Percentiles rank a stretch among this genome's conserved stretches.
These are phyloP conservation scores for Talaromyces sp. DNA, from an alignment of 2,329 filamentous ascomycete genomes.

Conservation along the genomic window DNA sequence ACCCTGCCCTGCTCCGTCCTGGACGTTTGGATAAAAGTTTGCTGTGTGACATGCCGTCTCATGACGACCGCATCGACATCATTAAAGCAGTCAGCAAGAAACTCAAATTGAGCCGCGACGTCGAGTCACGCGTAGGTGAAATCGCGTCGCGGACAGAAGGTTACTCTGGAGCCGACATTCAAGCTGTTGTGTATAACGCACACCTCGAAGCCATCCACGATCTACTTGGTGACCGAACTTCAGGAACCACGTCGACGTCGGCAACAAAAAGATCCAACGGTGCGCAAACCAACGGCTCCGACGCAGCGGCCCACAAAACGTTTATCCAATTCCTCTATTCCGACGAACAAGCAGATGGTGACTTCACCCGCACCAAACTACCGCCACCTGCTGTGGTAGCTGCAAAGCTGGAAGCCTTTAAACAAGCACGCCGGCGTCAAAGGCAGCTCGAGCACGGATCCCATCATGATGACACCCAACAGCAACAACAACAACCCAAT, in stretches of 20 bases:
- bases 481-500: conserved; percentile 15
- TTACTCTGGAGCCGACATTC: conserved; percentile 89
- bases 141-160: conserved; percentile 78
- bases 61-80: conserved; percentile 74
- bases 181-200: conserved; percentile 91
- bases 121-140: conserved; percentile 61
- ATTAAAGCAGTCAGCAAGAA: conserved; percentile 77
- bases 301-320: conserved; percentile 29
- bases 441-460: conserved; percentile 45
- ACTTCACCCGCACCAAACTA: conserved; percentile 43
- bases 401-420: conserved; percentile 76
- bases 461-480: conserved; percentile 4
- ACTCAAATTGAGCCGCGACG: conserved; percentile 64
- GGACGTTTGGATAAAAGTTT: conserved; percentile 90
- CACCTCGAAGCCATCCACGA: conserved; percentile 97
- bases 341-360: conserved; percentile 43
- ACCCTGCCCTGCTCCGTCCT: conserved; percentile 84
- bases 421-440: conserved; percentile 61
- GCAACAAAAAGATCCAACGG: conserved; percentile 15
- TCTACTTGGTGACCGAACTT: conserved; percentile 59
- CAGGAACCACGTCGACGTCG: conserved; percentile 29
- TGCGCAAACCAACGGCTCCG: conserved; percentile 20
- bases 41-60: conserved; percentile 78
- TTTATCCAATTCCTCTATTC: conserved; percentile 86
- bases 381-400: conserved; percentile 73